Evolutionary conservation across 352 stramenopile genomes (phyloP), one percentile per base, ranked within the genome.

Genomic region (Pythium vanterpoolii): DNA sequence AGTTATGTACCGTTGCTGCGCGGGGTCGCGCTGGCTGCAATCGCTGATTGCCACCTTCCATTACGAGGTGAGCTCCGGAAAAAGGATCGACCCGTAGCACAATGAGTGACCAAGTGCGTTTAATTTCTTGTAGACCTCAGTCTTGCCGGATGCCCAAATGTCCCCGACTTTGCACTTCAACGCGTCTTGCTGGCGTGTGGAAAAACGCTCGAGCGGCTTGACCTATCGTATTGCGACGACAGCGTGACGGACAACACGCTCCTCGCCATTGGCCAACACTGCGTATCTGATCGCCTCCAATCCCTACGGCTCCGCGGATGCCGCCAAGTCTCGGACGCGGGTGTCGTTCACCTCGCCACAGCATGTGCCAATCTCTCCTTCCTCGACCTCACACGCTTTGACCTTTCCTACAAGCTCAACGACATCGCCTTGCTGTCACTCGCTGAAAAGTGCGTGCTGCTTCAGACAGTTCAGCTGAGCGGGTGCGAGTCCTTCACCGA

Each of bases 401-500:
- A 97, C 47, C 74, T 98, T 43, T 73, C 81, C 30, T 97, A 96
- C 72, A 93, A 96, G 64, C 76, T 98, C 46, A 96, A 89, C 36
- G 94, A 98, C 65, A 86, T 98, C 28, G 77, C 84, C 8, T 63
- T 98, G 10, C 64, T 98, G 27, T 73, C 90, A 11, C 66, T 98
- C 42, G 77, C 68, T 1, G 73, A 90, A n/a, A 75, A 77, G 21
- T 90, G 74, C 14, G 45, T 57, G 16, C 50, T 80, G 21, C 70
- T 92, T 3, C 68, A 87, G 31, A 79, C 60, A 8, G 51, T 89
- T 2, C 64, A 75, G 19, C 60, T 98, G 3, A 62, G 75, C n/a
- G 93, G 94, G 18, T 98, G 92, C 53, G 83, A 96, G 38, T 83
- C 91, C 66, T 64, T 98, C 44, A 96, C 87, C 7, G 93, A 98